Percentiles rank a stretch among this genome's conserved stretches.
Evolutionary conservation across 805 yeast species (phyloP).

Genomic region (Wickerhamiella domercqiae): DNA sequence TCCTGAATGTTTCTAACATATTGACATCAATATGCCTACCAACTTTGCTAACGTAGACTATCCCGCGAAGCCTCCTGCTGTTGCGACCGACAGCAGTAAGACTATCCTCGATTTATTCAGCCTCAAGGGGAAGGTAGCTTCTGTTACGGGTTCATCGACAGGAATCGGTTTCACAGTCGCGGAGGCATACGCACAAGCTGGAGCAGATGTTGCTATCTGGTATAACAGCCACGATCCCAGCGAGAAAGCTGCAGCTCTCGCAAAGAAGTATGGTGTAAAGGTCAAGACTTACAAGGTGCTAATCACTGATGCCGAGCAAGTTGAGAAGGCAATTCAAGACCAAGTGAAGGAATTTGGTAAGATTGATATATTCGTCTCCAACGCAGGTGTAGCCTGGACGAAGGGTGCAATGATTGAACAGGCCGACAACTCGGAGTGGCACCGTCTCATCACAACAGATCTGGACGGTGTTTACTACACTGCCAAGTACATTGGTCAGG

Average conservation of each 20-base stretch:
- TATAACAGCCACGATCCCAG: slow-evolving; percentile 49
- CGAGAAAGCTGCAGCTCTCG: slow-evolving; percentile 41
- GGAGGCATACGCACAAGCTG: slow-evolving; percentile 72
- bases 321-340: slow-evolving; percentile 33
- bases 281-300: slow-evolving; percentile 52
- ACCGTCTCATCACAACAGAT: slow-evolving; percentile 56
- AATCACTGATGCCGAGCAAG: slow-evolving; percentile 35
- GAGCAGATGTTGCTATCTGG: slow-evolving; percentile 68
- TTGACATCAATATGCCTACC: slow-evolving; percentile 11
- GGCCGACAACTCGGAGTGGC: slow-evolving; percentile 45
- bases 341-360: slow-evolving; percentile 58
- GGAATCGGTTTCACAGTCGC: slow-evolving; percentile 78
- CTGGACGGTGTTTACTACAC: slow-evolving; percentile 69
- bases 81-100: slow-evolving; percentile 10
- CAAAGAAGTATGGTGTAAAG: slow-evolving; percentile 43
- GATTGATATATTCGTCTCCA: slow-evolving; percentile 73
- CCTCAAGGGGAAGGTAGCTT: slow-evolving; percentile 67
- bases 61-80: slow-evolving; percentile 16
- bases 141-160: slow-evolving; percentile 70
- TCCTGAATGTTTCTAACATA: too few relatives aligned
- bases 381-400: slow-evolving; percentile 80
- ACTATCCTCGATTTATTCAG: slow-evolving; percentile 56
- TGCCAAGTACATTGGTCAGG: slow-evolving; percentile 56
- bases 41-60: slow-evolving; percentile 15
- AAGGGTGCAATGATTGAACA: slow-evolving; percentile 41